phyloP scores from a whole-genome alignment of 257 asterid species.

The Gentiana dahurica region DNA sequence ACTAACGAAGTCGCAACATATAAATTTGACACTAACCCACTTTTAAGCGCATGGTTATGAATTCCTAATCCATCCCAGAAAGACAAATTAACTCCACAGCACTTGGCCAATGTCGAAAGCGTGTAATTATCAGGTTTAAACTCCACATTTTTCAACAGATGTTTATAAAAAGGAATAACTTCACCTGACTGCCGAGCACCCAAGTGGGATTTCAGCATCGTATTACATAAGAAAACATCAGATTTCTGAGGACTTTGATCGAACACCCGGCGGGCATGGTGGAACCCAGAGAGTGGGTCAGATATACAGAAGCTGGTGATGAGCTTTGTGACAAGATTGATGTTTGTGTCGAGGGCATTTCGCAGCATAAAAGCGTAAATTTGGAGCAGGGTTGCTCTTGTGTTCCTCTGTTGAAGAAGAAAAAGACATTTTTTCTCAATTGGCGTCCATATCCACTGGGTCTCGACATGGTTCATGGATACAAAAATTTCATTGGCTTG shows the following conservation, averaged over 20 bases:
- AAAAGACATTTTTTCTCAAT: conserved; percentile 52
- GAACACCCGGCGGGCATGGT: conserved; percentile 63
- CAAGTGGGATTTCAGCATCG: conserved; percentile 80
- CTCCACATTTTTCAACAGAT: conserved; percentile 34
- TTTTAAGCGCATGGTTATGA: conserved; percentile 55
- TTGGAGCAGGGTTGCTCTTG: conserved; percentile 47
- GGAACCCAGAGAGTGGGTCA: conserved; percentile 37
- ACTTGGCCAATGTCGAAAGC: conserved; percentile 65
- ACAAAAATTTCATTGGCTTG: too few relatives aligned
- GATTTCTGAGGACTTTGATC: conserved; percentile 34
- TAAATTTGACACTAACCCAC: conserved; percentile 50
- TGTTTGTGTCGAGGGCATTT: conserved; percentile 44
- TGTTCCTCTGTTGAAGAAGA: conserved; percentile 50
- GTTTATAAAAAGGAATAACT: conserved; percentile 31
- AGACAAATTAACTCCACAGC: conserved; percentile 45
- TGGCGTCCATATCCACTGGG: conserved; percentile 45
- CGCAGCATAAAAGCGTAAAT: conserved; percentile 72
- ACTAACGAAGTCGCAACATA: conserved; percentile 73
- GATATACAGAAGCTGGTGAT: conserved; percentile 39
- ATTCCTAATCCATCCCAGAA: conserved; percentile 54
- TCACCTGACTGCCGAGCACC: conserved; percentile 32
- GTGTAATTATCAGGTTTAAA: conserved; percentile 75
- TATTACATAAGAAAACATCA: conserved; percentile 72
- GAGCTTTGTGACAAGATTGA: conserved; percentile 67
- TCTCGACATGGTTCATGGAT: conserved; percentile 18